A percentile compares a stretch with the other conserved stretches of the same genome.
phyloP scores from a whole-genome alignment of 352 stramenopile species.

The Phytophthora sp. region DNA sequence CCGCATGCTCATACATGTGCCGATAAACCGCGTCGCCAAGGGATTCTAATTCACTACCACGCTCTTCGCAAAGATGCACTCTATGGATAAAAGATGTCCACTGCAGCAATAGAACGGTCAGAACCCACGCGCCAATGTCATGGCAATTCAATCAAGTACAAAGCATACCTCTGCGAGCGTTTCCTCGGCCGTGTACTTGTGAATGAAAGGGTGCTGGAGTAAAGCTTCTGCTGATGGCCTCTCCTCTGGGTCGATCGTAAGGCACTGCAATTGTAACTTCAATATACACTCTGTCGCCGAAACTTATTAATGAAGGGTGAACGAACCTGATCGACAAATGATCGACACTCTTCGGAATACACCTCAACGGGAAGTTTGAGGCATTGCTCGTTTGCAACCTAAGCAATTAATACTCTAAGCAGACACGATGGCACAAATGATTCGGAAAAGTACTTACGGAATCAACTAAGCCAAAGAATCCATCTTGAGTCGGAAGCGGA shows the following conservation, averaged over 20 bases:
- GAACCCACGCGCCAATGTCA: too few relatives aligned
- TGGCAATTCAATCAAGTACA: too few relatives aligned
- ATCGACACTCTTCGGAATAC: constrained; percentile 74
- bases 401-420: too few relatives aligned
- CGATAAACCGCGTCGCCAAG: constrained; percentile 80
- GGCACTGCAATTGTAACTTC: constrained; percentile 54
- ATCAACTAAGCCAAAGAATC: constrained; percentile 89
- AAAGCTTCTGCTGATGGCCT: constrained; percentile 68
- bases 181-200: constrained; percentile 70
- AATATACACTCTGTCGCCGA: too few relatives aligned
- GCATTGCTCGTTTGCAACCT: constrained; percentile 84
- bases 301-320: neutral
- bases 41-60: constrained; percentile 58
- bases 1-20: constrained; percentile 77
- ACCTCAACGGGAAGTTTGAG: constrained; percentile 64
- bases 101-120: constrained; percentile 28
- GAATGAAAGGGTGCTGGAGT: constrained; percentile 75
- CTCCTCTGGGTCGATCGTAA: constrained; percentile 69
- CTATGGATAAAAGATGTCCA: constrained; percentile 71
- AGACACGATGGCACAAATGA: too few relatives aligned
- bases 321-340: constrained; percentile 72
- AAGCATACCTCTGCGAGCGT: constrained; percentile 64
- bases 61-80: constrained; percentile 64
- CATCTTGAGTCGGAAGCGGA: constrained; percentile 84
- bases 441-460: constrained; percentile 53